Base-by-base conservation (phyloP, 2,329 filamentous ascomycete genomes). In the Alternaria ethzedia region DNA sequence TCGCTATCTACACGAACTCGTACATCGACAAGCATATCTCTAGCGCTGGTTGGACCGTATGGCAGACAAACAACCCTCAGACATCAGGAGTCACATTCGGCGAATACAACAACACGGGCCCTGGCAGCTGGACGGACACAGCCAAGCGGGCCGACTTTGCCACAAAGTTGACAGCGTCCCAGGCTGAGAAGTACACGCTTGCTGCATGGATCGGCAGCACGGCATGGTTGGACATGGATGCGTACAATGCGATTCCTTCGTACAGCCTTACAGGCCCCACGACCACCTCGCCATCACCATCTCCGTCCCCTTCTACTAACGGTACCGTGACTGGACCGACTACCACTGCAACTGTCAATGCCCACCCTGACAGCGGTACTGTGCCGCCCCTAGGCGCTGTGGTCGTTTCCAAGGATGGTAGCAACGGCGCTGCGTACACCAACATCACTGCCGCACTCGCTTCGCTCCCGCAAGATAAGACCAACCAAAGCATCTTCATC, bases 401-500 rank as follows among this genome's bases (percentile, higher is more conserved):
- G 1, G 62, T 83, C 7, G 83, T 85, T 0, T 82, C 81, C 1
- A 63, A 75, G 1, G 72, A 74, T 59, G 76, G 75, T 11, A 59
- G 63, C 15, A 62, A 75, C 23, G 70, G 75, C 46, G 78, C 74
- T 4, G 66, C 75, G 0, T 80, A 73, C 64, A 72, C 71, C 44
- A 80, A 73, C 26, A 55, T 81, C 52, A 81, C 78, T 6, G 73
- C 75, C 49, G 79, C 79, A 13, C 69, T 80, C 25, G 75, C 77
- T 6, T 77, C 77, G n/a, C 66, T 81, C 8, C 78, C 79, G 1
- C 72, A 70, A 3, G 78, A 81, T 20, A 70, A 70, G 25, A 70
- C 76, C 1, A 81, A 81, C 2, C 86, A 88, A 61, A 86, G 84
- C 65, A 87, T 90, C 75, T 90, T 90, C 78, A 84, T 90, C 72